Base-by-base conservation (phyloP, 78 protist genomes). In the Cyanophora paradoxa region DNA sequence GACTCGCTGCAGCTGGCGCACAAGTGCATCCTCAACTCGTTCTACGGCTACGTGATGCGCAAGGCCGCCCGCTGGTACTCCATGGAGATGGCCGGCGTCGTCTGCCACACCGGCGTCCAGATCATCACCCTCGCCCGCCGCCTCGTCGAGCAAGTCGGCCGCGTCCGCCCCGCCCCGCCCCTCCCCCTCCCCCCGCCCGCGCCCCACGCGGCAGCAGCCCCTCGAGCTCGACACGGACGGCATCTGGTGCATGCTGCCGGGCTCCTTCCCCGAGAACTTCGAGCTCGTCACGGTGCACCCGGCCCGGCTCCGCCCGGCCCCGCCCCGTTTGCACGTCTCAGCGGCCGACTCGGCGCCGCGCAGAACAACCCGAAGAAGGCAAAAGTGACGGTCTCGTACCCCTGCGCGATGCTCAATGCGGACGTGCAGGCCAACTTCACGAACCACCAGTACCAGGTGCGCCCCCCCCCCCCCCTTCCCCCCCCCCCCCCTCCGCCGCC, bases 1-100 rank as follows among this genome's bases (percentile, higher is more conserved):
- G 99, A 98, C 40, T 96, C 99, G n/a, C 93, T 97, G 36, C 99
- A 97, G 86, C 88, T 98, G n/a, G 99, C 99, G 26, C 99, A 98
- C 87, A 98, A 98, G 87, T 97, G 99, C 80, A 90, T 92, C 72
- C 86, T 97, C 36, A 98, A 97, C 88, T 90, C 96, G 44, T 98
- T 98, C 88, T 97, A 96, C 79, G 99, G 99, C 59, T 98, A 98
- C 66, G 99, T 98, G 69, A 97, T 96, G 99, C 86, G 99, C 20
- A 59, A 57, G 2, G 99, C 98, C 30, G 84, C 98, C 0, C 86
- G 99, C 20, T 98, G 99, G 99, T 89, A 84, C 73, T 81, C 92
- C 33, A 98, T 97, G 98, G 98, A 92, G 78, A 97, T 97, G 99
- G 99, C 99, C 0, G 99, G 99, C 40, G 84, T 95, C 37, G 98